Conservation (phyloP, 148 eudicot species). For the Bassia scoparia region DNA sequence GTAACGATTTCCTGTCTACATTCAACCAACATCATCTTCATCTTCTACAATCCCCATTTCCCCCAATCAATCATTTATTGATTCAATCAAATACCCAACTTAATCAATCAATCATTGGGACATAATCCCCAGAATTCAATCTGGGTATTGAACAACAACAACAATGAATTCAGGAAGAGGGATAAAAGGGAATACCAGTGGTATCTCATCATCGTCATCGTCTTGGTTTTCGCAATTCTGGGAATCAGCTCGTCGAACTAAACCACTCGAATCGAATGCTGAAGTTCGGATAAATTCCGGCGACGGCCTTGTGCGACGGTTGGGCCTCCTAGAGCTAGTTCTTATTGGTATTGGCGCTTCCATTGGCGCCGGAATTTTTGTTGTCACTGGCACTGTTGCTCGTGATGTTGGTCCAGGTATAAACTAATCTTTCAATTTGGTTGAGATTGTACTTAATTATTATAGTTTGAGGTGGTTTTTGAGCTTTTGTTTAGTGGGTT, state of each 20-base stretch:
- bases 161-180: slow-evolving; percentile 12
- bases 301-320: slow-evolving; percentile 67
- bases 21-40: neutral
- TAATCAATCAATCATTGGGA: neutral
- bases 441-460: neutral
- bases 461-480: neutral
- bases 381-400: slow-evolving; percentile 95
- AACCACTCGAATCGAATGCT: slow-evolving; percentile 24
- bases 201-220: slow-evolving; percentile 14
- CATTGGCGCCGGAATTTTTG: slow-evolving; percentile 93
- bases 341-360: slow-evolving; percentile 90
- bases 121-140: neutral
- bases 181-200: neutral
- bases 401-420: slow-evolving; percentile 93
- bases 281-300: slow-evolving; percentile 37
- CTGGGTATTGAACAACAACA: neutral
- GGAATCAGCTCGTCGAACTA: slow-evolving; percentile 56
- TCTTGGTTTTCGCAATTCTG: slow-evolving; percentile 48
- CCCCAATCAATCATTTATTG: neutral
- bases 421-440: neutral
- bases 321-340: slow-evolving; percentile 68
- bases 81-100: too few species aligned
- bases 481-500: neutral
- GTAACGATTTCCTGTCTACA: neutral
- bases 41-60: neutral